Evolutionary conservation across 805 yeast species (phyloP), one percentile per base, ranked within the genome.

Genomic region (Sugiyamaella marilandica): DNA sequence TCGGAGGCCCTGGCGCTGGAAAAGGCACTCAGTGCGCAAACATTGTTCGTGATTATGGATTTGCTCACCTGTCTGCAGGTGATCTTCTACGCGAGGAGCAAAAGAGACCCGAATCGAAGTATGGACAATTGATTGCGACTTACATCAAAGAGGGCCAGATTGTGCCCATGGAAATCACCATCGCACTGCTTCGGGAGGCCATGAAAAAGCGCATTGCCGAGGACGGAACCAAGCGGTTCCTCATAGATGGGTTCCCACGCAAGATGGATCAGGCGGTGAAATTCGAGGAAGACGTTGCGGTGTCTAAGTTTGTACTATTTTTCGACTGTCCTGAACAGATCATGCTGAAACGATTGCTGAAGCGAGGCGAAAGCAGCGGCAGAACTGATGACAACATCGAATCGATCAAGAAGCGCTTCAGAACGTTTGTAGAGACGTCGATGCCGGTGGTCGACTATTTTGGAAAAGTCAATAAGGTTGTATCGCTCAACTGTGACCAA

Each of bases 1-100:
- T 92, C 32, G 99, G 99, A 43, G 98, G 98, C 2, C 98, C 98
- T 4, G 98, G 98, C 18, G 87, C 96, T 29, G 98, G 99, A 43
- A 94, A 94, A 67, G 98, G 99, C 53, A 92, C 99, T 0, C 99
- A 92, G 71, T 88, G 97, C 74, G 85, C 84, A 32, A 87, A 82
- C 65, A 76, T 92, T 52, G 97, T 92, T 43, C 71, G 78, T 18
- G 87, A 90, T 62, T 85, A 80, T 66, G 82, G 84, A 14, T 94
- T 91, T 69, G 84, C 85, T 32, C 99, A 92, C 67, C 73, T 92
- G 43, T 83, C 95, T 36, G 99, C 99, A n/a, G 99, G 99, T 46
- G 99, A 92, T 68, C 78, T 94, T 61, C 76, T 92, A 60, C 81
- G 99, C 63, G 96, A 90, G 9, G 99, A 92, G 70, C 97, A 94